These are phyloP conservation scores for Lichtheimia ornata DNA, from an alignment of 371 early-diverging fungal species.

Conservation along the genomic window DNA sequence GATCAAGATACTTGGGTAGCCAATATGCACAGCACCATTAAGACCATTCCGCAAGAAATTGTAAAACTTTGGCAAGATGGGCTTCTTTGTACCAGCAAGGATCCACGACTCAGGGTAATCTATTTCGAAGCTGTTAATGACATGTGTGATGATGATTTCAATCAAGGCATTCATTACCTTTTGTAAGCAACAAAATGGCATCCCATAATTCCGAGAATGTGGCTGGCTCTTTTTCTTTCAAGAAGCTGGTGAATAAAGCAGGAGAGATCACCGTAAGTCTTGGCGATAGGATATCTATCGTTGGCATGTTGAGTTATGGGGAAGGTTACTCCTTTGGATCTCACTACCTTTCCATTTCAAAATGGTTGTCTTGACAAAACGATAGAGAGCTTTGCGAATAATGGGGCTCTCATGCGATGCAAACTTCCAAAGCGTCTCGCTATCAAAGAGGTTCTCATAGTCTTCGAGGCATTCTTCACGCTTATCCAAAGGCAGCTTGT, in stretches of 20 bases:
- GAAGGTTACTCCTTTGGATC: too few relatives aligned
- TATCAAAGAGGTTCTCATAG: conserved; percentile 53
- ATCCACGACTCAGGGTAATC: conserved; percentile 72
- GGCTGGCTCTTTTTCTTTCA: conserved; percentile 56
- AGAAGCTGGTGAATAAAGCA: conserved; percentile 49
- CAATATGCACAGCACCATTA: conserved; percentile 60
- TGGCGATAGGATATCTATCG: conserved; percentile 36
- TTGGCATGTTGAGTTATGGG: too few relatives aligned
- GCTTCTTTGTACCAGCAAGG: conserved; percentile 63
- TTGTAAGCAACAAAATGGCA: conserved; percentile 60
- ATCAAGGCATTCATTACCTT: conserved; percentile 54
- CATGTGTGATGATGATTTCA: neutral
- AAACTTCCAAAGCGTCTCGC: conserved; percentile 51
- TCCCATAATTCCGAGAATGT: conserved; percentile 68
- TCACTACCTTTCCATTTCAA: conserved; percentile 42
- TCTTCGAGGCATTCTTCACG: conserved; percentile 36
- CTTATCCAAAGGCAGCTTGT: conserved; percentile 37
- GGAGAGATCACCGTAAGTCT: conserved; percentile 53
- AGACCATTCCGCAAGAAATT: conserved; percentile 66
- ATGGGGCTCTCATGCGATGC: conserved; percentile 39
- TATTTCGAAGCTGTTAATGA: conserved; percentile 20
- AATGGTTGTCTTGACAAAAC: conserved; percentile 36
- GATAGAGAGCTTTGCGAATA: conserved; percentile 58
- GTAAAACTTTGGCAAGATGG: conserved; percentile 62
- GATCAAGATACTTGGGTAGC: conserved; percentile 75